These are phyloP conservation scores for Leccinum aurantiacum DNA, from an alignment of 768 basidiomycete species.

Conservation along the genomic window DNA sequence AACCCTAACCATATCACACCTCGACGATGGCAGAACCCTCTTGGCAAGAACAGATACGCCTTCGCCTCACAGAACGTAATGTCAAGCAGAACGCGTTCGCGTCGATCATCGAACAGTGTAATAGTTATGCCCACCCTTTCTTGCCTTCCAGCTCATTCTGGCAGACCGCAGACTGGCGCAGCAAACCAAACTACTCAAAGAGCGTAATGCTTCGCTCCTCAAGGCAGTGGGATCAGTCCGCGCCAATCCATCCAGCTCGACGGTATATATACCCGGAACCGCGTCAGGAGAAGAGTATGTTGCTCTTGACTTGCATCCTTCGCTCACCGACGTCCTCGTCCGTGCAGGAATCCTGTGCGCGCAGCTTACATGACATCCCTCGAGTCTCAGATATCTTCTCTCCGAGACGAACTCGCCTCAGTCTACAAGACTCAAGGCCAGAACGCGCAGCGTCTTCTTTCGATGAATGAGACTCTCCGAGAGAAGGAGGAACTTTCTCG, in stretches of 20 bases:
- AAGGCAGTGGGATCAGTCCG: conserved; percentile 79
- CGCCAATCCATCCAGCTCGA: conserved; percentile 57
- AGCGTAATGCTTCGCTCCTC: conserved; percentile 86
- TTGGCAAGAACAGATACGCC: conserved; percentile 82
- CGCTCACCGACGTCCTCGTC: conserved; percentile 1
- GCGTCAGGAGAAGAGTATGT: conserved; percentile 68
- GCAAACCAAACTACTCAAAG: conserved; percentile 88
- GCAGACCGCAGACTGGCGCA: conserved; percentile 89
- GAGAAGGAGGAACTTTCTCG: conserved; percentile 89
- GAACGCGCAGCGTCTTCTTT: conserved; percentile 88
- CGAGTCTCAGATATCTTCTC: conserved; percentile 88
- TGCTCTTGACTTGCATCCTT: neutral
- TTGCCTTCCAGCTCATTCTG: conserved; percentile 15
- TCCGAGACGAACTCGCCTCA: conserved; percentile 89
- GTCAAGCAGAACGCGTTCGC: conserved; percentile 77
- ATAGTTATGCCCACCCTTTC: conserved; percentile 26
- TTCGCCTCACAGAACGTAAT: conserved; percentile 82
- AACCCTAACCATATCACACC: conserved; percentile 18
- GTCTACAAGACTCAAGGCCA: conserved; percentile 96
- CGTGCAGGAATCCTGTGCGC: conserved; percentile 73
- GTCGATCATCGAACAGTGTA: conserved; percentile 91
- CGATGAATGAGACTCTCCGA: conserved; percentile 93
- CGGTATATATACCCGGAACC: conserved; percentile 58
- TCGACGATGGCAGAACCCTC: conserved; percentile 73
- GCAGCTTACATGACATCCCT: conserved; percentile 89